phyloP scores from a whole-genome alignment of 2,329 filamentous ascomycete species.

The Diaporthe sp. region DNA sequence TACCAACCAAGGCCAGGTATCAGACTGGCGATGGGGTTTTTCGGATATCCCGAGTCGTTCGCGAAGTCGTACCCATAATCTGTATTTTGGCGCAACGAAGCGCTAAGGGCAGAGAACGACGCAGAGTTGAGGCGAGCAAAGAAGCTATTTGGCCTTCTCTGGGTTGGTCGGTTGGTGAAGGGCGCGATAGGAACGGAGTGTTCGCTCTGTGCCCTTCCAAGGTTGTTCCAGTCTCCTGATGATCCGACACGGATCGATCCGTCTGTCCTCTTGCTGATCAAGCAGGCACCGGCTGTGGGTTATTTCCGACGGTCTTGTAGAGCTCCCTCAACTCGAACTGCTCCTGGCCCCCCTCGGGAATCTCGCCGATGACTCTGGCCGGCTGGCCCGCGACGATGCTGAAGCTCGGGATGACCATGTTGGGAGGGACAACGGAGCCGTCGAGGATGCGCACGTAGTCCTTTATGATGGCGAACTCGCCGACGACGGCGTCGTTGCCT shows the following conservation, averaged over 20 bases:
- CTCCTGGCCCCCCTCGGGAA: constrained; percentile 78
- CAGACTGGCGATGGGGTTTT: not conserved
- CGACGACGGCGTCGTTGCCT: constrained; percentile 80
- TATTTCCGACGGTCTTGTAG: constrained; percentile 75
- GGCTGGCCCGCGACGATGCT: constrained; percentile 89
- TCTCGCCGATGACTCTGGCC: constrained; percentile 83
- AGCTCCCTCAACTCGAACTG: constrained; percentile 74
- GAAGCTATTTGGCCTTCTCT: not conserved
- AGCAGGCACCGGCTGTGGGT: constrained; percentile 54
- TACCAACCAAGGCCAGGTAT: too few relatives aligned
- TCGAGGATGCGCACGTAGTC: constrained; percentile 92
- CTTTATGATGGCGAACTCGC: constrained; percentile 91
- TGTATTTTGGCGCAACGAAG: too few relatives aligned
- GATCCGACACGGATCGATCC: not conserved
- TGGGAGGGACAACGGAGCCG: constrained; percentile 83
- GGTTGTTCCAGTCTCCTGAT: not conserved
- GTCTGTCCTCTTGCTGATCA: constrained; percentile 42
- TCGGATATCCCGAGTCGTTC: not conserved
- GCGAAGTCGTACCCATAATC: not conserved
- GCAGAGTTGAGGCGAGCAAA: not conserved
- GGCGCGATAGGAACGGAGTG: not conserved
- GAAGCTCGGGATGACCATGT: constrained; percentile 94
- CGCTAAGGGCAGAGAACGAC: too few relatives aligned
- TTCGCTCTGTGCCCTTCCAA: too few relatives aligned
- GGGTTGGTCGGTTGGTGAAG: not conserved